Evolutionary conservation across 1,284 basidiomycete genomes (phyloP).

Genomic region (Inonotus hispidus): DNA sequence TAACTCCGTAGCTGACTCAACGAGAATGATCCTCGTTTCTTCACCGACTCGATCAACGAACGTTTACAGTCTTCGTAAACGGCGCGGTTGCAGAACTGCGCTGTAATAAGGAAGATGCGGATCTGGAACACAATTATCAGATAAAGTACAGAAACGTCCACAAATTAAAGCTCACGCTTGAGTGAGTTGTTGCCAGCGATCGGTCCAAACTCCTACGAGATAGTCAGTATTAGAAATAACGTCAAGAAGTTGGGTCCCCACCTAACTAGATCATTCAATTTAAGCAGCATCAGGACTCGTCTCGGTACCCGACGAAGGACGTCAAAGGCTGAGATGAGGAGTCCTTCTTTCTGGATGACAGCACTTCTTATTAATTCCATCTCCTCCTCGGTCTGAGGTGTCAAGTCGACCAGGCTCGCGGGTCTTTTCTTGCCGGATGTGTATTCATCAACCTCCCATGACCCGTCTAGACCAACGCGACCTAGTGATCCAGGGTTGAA

Average conservation of each 20-base stretch:
- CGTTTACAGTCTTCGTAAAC: conserved; percentile 80
- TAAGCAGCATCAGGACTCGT: conserved; percentile 83
- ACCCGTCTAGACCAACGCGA: conserved; percentile 58
- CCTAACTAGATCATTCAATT: conserved; percentile 80
- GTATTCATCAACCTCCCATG: conserved; percentile 39
- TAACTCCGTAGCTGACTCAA: conserved; percentile 47
- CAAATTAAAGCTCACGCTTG: conserved; percentile 41
- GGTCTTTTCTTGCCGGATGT: conserved; percentile 46
- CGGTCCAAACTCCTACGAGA: conserved; percentile 58
- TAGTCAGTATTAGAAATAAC: neutral
- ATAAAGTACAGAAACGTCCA: neutral
- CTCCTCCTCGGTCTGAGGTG: conserved; percentile 64
- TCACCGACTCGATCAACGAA: conserved; percentile 43
- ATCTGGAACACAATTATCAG: conserved; percentile 34
- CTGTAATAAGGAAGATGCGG: conserved; percentile 88
- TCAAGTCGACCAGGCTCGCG: conserved; percentile 70
- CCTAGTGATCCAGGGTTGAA: conserved; percentile 41
- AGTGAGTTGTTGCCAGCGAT: conserved; percentile 70
- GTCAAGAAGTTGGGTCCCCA: conserved; percentile 26
- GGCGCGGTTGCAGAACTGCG: conserved; percentile 82
- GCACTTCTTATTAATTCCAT: conserved; percentile 76
- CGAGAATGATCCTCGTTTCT: conserved; percentile 47
- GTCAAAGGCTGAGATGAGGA: conserved; percentile 80
- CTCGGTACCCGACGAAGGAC: conserved; percentile 79
- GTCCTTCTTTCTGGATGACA: conserved; percentile 73